Evolutionary conservation across 257 asterid genomes (phyloP), one percentile per base, ranked within the genome.

Genomic region (Fraxinus americana): DNA sequence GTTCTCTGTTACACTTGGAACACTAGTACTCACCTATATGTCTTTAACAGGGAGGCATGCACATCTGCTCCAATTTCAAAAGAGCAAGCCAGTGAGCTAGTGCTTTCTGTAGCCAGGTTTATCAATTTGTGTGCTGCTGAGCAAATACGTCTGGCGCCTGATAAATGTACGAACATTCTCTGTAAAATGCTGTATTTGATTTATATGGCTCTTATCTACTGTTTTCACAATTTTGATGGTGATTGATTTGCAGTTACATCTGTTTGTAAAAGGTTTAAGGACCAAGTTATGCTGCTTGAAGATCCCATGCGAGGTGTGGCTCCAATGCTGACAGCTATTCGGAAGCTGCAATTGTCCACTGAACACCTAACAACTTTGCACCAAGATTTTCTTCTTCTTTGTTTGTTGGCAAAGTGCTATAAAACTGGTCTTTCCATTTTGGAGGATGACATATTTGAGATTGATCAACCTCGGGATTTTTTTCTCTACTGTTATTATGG

Each of bases 401-500:
- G 99, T 77, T 73, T 95, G 72, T 72, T 91, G 77, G 88, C 99
- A 0, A 95, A 95, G 91, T 89, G 91, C 86, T 93, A 93, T 78
- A 91, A 88, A 88, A 71, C 89, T 52, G 98, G 98, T 69, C 84
- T 91, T 75, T 86, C 91, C 67, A 83, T 95, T 68, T 84, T 95
- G 89, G 93, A 83, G 82, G 90, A 90, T 36, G 91, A 91, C 82
- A 77, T 91, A 38, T 87, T 83, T 88, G 98, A 95, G 83, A 90
- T 88, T 75, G 97, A 93, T 80, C 97, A 91, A 79, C 98, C 98
- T 25, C 92, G 92, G 73, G 99, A 95, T 72, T 92, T 93, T 78
- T 92, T 86, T 71, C 92, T 95, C 27, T 95, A 93, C 71, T 91
- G 97, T 84, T 95, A 93, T 77, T 95, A 93, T 71, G 99, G 98